Conservation (phyloP, 2,329 filamentous ascomycete species). For the Botryotinia calthae region DNA sequence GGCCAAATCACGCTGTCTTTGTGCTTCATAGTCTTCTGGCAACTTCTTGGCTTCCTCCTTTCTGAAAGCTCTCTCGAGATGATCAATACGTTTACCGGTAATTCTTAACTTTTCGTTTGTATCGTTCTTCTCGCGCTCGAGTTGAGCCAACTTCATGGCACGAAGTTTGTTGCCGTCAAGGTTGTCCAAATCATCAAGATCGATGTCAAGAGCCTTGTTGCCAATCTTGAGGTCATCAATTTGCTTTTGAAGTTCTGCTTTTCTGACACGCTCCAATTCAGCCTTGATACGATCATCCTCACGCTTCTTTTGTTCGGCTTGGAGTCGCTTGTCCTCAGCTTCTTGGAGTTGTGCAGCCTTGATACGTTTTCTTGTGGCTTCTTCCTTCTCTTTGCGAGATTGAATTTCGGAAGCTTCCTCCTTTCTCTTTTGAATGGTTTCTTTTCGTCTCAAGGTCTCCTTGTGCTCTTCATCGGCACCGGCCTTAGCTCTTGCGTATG, state of each 20-base stretch:
- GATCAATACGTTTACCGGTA: conserved; percentile 93
- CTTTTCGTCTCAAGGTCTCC: conserved; percentile 80
- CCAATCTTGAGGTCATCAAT: conserved; percentile 88
- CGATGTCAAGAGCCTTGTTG: conserved; percentile 72
- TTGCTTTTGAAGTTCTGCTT: conserved; percentile 91
- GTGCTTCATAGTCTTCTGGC: conserved; percentile 76
- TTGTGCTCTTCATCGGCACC: conserved; percentile 91
- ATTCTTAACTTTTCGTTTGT: conserved; percentile 87
- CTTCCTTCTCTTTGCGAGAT: conserved; percentile 87
- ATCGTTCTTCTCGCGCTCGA: conserved; percentile 97
- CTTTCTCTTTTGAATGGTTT: conserved; percentile 94
- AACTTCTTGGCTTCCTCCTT: conserved; percentile 95
- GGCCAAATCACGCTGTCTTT: conserved; percentile 73
- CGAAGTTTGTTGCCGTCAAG: conserved; percentile 88
- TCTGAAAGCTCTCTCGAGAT: conserved; percentile 93
- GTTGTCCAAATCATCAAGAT: conserved; percentile 76
- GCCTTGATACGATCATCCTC: conserved; percentile 82
- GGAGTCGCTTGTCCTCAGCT: conserved; percentile 82
- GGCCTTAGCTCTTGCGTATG: conserved; percentile 75
- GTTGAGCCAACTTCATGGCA: conserved; percentile 89
- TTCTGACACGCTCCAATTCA: conserved; percentile 84
- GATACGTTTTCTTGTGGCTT: conserved; percentile 81
- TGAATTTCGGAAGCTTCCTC: conserved; percentile 87
- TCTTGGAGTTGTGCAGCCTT: conserved; percentile 86
- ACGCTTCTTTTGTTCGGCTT: conserved; percentile 89